These are phyloP conservation scores for Basidioascus undulatus DNA, from an alignment of 768 basidiomycete genomes.

Conservation along the genomic window DNA sequence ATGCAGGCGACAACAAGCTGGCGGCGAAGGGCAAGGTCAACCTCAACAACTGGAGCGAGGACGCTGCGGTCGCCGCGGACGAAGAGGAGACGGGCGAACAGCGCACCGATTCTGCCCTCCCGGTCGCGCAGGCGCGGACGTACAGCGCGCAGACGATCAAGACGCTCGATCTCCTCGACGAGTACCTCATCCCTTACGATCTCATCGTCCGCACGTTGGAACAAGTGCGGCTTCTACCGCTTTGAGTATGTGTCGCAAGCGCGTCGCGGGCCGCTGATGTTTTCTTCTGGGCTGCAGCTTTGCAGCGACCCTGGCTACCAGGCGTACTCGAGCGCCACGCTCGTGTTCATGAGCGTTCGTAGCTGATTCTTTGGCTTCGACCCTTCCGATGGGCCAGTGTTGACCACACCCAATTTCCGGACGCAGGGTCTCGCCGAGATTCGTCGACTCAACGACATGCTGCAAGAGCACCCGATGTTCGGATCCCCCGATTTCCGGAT, in stretches of 20 bases:
- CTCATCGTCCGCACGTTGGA: constrained; percentile 66
- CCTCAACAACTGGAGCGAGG: constrained; percentile 56
- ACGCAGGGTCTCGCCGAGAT: constrained; percentile 91
- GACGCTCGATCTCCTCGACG: constrained; percentile 67
- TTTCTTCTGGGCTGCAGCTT: too few species aligned
- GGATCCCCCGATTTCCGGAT: constrained; percentile 43
- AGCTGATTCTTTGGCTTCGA: too few species aligned
- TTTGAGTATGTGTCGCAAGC: constrained; percentile 4
- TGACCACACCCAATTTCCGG: too few species aligned
- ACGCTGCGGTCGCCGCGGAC: constrained; percentile 28
- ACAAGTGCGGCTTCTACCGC: constrained; percentile 42
- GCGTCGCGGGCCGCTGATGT: too few species aligned
- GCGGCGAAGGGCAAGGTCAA: constrained; percentile 30
- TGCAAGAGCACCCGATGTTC: constrained; percentile 51
- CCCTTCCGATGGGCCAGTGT: too few species aligned
- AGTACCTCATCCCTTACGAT: constrained; percentile 72
- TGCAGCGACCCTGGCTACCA: constrained; percentile 25
- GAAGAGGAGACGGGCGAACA: constrained; percentile 27
- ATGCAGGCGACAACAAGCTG: constrained; percentile 37
- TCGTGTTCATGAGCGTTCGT: constrained; percentile 89
- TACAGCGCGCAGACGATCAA: constrained; percentile 37
- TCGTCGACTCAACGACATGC: constrained; percentile 55
- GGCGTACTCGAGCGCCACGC: constrained; percentile 47
- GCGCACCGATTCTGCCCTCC: too few species aligned
- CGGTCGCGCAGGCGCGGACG: too few species aligned